Base-by-base conservation (phyloP, 73 alveolate species). In the Paramecium sonneborni region DNA sequence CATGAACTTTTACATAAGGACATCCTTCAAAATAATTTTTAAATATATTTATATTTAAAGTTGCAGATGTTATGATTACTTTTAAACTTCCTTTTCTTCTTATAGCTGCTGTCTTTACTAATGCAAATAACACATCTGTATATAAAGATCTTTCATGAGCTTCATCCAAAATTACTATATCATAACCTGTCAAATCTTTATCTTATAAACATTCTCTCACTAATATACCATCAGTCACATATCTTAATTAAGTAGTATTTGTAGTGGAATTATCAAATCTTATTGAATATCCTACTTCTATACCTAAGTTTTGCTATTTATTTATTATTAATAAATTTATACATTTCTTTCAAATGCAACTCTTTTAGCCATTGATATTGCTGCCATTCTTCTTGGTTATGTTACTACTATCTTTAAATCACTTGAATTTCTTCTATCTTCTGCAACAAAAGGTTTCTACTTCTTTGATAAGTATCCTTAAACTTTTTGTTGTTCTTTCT, bases 331-430 rank as follows among this genome's bases (percentile, higher is more conserved):
- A 52, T 52, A 52, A 0, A 5, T 88, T 92, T 3, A 94, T 93
- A 96, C 90, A 91, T 95, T 92, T 91, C 95, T 82, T 88, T 98
- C 99, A 86, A 96, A 94, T 9, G 99, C 96, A n/a, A 98, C 99
- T 96, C 99, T 95, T 68, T 92, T 95, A 10, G 99, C 97, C 92
- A 98, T 86, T 70, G 99, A 96, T 23, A 98, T 96, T 5, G 99
- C 99, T 9, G 99, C 99, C 37, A 98, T 98, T 93, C 99, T 95
- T 93, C 99, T 93, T 3, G 99, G 99, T 91, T 98, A 97, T 15
- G 99, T 98, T 32, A 98, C 94, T 58, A 98, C 98, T 11, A 95
- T 92, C 84, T 94, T 67, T 18, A 94, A 55, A 68, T 52, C 85
- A 10, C 68, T 88, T 57, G 72, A 41, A n/a, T 74, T 20, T 69